phyloP scores from a whole-genome alignment of 768 basidiomycete species.

The Pisolithus microcarpus region DNA sequence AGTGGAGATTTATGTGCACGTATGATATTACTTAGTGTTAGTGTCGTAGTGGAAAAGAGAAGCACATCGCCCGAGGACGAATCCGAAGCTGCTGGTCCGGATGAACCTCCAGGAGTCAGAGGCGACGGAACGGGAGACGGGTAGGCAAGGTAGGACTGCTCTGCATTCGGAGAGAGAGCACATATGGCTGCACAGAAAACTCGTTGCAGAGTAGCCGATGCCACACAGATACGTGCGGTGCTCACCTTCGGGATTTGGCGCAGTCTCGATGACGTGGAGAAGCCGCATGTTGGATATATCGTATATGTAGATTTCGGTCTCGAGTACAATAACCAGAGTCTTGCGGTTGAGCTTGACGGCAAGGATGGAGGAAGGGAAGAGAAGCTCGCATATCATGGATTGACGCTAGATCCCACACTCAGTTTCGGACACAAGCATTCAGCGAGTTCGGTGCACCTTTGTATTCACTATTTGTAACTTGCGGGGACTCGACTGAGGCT shows the following conservation, averaged over 20 bases:
- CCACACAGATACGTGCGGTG: not conserved
- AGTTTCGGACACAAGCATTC: not conserved
- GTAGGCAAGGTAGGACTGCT: conserved; percentile 92
- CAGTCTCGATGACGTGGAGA: conserved; percentile 94
- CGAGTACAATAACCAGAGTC: conserved; percentile 91
- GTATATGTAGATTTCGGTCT: conserved; percentile 98
- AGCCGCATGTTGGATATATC: conserved; percentile 99
- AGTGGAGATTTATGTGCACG: conserved; percentile 96
- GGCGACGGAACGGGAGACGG: conserved; percentile 91
- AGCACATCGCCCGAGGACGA: conserved; percentile 75
- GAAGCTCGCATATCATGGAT: conserved; percentile 97
- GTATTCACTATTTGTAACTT: conserved; percentile 98
- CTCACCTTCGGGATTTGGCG: conserved; percentile 88
- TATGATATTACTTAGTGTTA: conserved; percentile 91
- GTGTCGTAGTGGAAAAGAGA: conserved; percentile 86
- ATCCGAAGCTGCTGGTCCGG: conserved; percentile 32
- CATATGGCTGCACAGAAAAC: conserved; percentile 65
- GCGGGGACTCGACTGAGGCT: conserved; percentile 82
- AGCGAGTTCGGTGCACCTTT: conserved; percentile 52
- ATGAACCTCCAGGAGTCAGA: conserved; percentile 45
- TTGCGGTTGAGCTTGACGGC: conserved; percentile 98
- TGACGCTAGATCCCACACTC: conserved; percentile 54
- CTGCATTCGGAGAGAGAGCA: conserved; percentile 88
- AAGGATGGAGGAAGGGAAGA: conserved; percentile 94
- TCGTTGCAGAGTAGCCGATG: conserved; percentile 1